Conservation (phyloP, 768 basidiomycete species). For the Leccinum disarticulatum region DNA sequence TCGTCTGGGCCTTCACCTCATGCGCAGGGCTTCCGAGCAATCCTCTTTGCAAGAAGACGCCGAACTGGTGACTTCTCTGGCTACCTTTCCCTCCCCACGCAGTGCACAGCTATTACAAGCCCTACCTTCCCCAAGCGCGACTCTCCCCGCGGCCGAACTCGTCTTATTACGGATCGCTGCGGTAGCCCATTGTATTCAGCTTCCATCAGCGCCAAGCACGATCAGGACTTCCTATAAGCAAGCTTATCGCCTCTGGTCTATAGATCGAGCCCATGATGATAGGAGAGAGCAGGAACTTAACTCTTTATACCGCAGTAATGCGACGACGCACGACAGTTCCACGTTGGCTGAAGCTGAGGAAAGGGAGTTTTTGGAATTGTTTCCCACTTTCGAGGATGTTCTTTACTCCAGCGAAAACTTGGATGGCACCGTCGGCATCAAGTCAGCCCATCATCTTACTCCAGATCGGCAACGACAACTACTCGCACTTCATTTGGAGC, state of each 20-base stretch:
- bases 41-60: conserved; percentile 16
- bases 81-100: conserved; percentile 54
- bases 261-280: conserved; percentile 70
- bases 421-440: not conserved
- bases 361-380: conserved; percentile 78
- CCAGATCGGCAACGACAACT: conserved; percentile 36
- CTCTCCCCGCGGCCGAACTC: conserved; percentile 28
- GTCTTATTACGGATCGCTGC: conserved; percentile 49
- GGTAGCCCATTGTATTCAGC: conserved; percentile 24
- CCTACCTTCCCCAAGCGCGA: conserved; percentile 11
- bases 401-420: conserved; percentile 32
- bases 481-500: conserved; percentile 45
- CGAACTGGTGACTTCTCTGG: conserved; percentile 36
- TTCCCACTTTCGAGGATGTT: conserved; percentile 78
- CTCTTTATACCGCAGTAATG: conserved; percentile 74
- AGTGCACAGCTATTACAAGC: conserved; percentile 40
- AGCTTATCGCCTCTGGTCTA: conserved; percentile 77
- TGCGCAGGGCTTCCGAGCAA: conserved; percentile 32
- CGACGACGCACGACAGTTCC: conserved; percentile 49
- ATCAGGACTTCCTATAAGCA: conserved; percentile 65
- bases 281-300: conserved; percentile 61
- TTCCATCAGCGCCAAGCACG: conserved; percentile 2
- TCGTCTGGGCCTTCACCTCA: conserved; percentile 69
- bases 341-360: conserved; percentile 79
- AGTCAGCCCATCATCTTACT: conserved; percentile 31